Evolutionary conservation across 495 filamentous ascomycete genomes (phyloP), one percentile per base, ranked within the genome.

Genomic region (Sordaria brevicollis): DNA sequence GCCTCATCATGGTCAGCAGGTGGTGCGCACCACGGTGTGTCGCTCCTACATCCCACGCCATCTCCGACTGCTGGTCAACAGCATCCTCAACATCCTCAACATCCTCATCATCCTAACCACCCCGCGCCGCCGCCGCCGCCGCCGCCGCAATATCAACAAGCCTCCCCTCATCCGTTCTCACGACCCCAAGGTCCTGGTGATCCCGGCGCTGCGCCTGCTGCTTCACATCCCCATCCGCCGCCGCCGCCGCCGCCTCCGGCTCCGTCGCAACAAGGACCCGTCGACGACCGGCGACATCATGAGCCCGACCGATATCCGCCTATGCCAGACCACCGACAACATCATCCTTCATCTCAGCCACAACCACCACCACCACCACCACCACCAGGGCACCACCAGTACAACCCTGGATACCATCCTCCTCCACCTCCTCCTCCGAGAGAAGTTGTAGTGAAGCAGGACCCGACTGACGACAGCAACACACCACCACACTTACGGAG

Each of bases 251-350:
- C 67, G 17, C 65, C 71, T 7, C 70, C 67, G 25, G 35, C 68
- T 49, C 69, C 34, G 67, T 38, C 69, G 65, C 69, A 68, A 36
- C 68, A 72, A 13, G 57, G 68, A 33, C 79, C 81, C 70, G 69
- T 79, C 71, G 79, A 82, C 73, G 83, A 84, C 76, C 83, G 81
- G 71, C 80, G 81, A 65, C 82, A 83, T 70, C 82, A 83, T 83
- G 83, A 85, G 68, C 78, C 79, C 71, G 83, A 83, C 38, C 76
- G 76, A 65, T 84, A 76, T 71, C 82, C 82, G 70, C 80, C 80
- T 70, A 85, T 85, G 78, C 82, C 84, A 74, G 81, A 85, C 76
- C 79, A 79, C 68, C 77, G 82, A 70, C 82, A 82, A 74, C 82
- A 78, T 75, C 82, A 82, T 68, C 83, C 80, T 54, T 82, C 82